Percentiles rank a stretch among this genome's conserved stretches.
Evolutionary conservation across 2,329 filamentous ascomycete genomes (phyloP).

Genomic region (Rhinocladiella similis): DNA sequence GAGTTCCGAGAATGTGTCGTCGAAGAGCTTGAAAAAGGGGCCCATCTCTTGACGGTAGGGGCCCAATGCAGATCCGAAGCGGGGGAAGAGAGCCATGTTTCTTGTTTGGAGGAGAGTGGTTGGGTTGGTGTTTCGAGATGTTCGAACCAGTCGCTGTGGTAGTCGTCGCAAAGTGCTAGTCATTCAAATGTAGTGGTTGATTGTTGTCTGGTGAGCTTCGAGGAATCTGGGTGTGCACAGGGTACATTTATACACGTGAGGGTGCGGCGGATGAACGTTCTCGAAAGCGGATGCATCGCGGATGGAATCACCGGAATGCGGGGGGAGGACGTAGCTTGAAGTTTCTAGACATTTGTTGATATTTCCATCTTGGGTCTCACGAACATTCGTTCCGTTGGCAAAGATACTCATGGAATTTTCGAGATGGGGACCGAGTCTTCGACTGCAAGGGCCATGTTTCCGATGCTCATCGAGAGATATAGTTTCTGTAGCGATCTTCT

Average conservation of each 20-base stretch:
- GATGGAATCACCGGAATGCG: background rate
- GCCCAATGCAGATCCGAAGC: slow-evolving; percentile 16
- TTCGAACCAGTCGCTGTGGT: slow-evolving; percentile 13
- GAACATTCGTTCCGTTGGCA: background rate
- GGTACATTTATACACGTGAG: slow-evolving; percentile 13
- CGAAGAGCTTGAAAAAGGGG: slow-evolving; percentile 28
- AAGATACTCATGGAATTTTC: background rate
- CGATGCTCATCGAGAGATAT: background rate
- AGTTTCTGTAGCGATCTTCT: no score
- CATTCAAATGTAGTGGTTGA: slow-evolving; percentile 12
- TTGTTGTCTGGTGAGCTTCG: slow-evolving; percentile 9
- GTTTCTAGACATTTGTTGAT: slow-evolving; percentile 13
- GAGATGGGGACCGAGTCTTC: background rate
- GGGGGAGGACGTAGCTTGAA: slow-evolving; percentile 5
- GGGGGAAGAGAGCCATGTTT: slow-evolving; percentile 26
- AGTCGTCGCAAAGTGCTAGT: slow-evolving; percentile 15
- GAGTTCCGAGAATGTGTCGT: slow-evolving; percentile 30
- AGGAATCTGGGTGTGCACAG: background rate
- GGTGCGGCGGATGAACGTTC: slow-evolving; percentile 12
- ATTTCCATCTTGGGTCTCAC: slow-evolving; percentile 9
- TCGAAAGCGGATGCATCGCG: background rate
- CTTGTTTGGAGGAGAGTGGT: slow-evolving; percentile 8
- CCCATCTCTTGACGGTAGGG: slow-evolving; percentile 20
- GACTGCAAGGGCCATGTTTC: background rate
- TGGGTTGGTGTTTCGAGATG: slow-evolving; percentile 5